Evolutionary conservation across 2,329 filamentous ascomycete genomes (phyloP).

Genomic region (Dactylellina drechsleri): DNA sequence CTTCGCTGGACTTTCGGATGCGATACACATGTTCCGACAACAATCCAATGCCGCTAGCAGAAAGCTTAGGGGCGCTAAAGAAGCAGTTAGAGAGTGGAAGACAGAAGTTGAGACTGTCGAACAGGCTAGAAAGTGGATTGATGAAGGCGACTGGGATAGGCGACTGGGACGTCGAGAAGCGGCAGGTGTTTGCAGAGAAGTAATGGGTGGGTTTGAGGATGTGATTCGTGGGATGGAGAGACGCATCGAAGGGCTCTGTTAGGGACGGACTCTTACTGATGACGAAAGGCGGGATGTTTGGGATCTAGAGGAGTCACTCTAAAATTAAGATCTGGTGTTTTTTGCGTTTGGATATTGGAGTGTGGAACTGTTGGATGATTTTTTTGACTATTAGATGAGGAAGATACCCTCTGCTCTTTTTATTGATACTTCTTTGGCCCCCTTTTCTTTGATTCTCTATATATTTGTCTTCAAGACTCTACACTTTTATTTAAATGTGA

Average conservation of each 20-base stretch:
- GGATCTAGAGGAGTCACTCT: slow-evolving; percentile 13
- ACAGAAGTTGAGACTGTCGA: slow-evolving; percentile 84
- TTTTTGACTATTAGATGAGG: slow-evolving; percentile 29
- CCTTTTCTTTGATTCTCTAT: slow-evolving; percentile 30
- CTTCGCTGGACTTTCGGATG: slow-evolving; percentile 86
- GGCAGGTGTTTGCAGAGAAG: slow-evolving; percentile 82
- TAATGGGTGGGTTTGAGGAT: slow-evolving; percentile 91
- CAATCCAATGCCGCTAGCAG: slow-evolving; percentile 83
- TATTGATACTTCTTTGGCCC: slow-evolving; percentile 19
- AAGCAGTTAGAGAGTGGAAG: slow-evolving; percentile 85
- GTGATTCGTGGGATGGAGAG: slow-evolving; percentile 86
- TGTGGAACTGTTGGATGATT: slow-evolving; percentile 26
- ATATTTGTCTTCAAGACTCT: slow-evolving; percentile 18
- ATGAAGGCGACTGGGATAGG: slow-evolving; percentile 83
- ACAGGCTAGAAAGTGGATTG: slow-evolving; percentile 83
- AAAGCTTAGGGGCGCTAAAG: slow-evolving; percentile 80
- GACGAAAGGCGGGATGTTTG: slow-evolving; percentile 43
- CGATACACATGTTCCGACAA: slow-evolving; percentile 92
- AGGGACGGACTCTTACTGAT: slow-evolving; percentile 59
- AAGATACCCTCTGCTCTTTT: slow-evolving; percentile 51
- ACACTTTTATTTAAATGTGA: slow-evolving; percentile 40
- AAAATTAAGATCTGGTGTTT: slow-evolving; percentile 24
- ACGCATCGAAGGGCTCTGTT: slow-evolving; percentile 73
- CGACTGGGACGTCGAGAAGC: slow-evolving; percentile 81
- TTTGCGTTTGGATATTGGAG: slow-evolving; percentile 17